phyloP scores from a whole-genome alignment of 495 filamentous ascomycete genomes.

The Lasiosphaeria ovina region DNA sequence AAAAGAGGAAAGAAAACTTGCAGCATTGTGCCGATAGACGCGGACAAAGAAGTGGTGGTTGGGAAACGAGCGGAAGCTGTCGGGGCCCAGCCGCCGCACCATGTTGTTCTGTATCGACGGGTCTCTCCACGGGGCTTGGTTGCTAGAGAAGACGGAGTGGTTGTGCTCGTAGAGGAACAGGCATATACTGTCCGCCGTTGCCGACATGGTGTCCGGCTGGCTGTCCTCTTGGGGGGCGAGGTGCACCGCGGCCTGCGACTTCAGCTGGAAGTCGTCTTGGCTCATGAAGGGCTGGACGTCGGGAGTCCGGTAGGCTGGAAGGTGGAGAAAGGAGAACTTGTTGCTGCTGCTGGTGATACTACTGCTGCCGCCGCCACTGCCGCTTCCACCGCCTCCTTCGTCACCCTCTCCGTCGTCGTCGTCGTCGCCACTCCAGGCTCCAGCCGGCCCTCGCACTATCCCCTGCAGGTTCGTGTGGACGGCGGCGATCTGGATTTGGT shows the following conservation, averaged over 20 bases:
- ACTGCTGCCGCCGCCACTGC: conserved; percentile 16
- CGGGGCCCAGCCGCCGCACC: conserved; percentile 39
- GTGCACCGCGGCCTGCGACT: conserved; percentile 36
- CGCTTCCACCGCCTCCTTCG: conserved; percentile 12
- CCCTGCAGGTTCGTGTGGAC: conserved; percentile 29
- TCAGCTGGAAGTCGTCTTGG: conserved; percentile 38
- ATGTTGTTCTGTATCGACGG: conserved; percentile 24
- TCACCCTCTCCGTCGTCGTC: conserved; percentile 15
- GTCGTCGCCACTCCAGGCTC: conserved; percentile 14
- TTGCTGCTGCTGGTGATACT: conserved; percentile 1
- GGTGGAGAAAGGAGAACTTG: conserved; percentile 15
- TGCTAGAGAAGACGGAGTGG: conserved; percentile 29
- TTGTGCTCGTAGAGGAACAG: conserved; percentile 47
- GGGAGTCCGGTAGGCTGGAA: conserved; percentile 28
- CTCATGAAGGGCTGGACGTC: conserved; percentile 28
- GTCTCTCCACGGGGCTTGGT: conserved; percentile 32
- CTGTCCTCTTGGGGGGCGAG: conserved; percentile 22
- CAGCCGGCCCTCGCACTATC: conserved; percentile 14
- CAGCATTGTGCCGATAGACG: conserved; percentile 44
- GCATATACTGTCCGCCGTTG: conserved; percentile 32
- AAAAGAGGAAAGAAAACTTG: conserved; percentile 17
- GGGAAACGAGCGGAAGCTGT: conserved; percentile 41
- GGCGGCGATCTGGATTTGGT: conserved; percentile 38
- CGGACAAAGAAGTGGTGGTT: conserved; percentile 50
- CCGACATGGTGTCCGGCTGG: conserved; percentile 9